These are phyloP conservation scores for Monosporozyma aquatica DNA, from an alignment of 805 yeast species.

Conservation along the genomic window DNA sequence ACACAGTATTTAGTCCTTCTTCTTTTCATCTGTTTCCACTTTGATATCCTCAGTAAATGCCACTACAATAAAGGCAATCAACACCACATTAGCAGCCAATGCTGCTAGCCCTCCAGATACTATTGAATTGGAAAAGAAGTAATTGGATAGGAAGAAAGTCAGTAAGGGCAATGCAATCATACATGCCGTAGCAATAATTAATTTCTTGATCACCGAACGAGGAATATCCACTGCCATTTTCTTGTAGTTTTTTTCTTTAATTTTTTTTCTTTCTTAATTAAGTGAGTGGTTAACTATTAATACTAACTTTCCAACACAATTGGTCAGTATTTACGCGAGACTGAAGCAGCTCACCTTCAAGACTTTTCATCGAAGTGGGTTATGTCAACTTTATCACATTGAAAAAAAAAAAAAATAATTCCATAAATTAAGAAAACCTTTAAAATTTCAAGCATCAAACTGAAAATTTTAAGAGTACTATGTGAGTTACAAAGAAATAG, in stretches of 20 bases:
- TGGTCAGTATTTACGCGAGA: too few relatives aligned
- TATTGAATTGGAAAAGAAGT: conserved; percentile 39
- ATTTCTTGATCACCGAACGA: conserved; percentile 49
- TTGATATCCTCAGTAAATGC: conserved; percentile 62
- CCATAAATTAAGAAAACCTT: too few relatives aligned
- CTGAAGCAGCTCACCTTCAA: too few relatives aligned
- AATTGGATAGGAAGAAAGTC: conserved; percentile 51
- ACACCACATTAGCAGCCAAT: conserved; percentile 60
- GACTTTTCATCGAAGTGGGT: too few relatives aligned
- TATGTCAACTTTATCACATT: too few relatives aligned
- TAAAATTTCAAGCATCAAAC: too few relatives aligned
- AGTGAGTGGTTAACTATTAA: too few relatives aligned
- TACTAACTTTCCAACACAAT: too few relatives aligned
- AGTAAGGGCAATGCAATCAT: conserved; percentile 63
- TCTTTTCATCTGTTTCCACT: conserved; percentile 29
- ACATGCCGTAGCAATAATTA: conserved; percentile 64
- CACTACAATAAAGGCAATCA: conserved; percentile 61
- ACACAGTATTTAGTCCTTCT: conserved; percentile 32
- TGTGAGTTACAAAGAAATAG: too few relatives aligned
- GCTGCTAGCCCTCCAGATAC: conserved; percentile 79
- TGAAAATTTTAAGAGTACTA: too few relatives aligned
- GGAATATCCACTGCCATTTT: conserved; percentile 37
- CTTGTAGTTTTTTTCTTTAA: not conserved
- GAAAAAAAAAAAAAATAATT: too few relatives aligned
- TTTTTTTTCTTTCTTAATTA: too few relatives aligned